Conservation (phyloP, 148 eudicot species). For the Silene uniflora region DNA sequence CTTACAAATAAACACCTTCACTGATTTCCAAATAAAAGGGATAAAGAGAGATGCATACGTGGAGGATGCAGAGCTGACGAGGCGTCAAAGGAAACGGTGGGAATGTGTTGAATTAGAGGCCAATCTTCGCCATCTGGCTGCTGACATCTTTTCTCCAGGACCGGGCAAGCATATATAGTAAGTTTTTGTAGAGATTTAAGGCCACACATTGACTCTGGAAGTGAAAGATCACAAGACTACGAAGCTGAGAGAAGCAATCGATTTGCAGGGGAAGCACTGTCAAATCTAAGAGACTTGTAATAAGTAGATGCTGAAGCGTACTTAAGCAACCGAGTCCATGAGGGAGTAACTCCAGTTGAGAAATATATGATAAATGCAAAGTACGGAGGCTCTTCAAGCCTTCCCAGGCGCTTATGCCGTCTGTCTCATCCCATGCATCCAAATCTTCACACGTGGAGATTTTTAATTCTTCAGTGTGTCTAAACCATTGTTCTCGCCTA, state of each 20-base stretch:
- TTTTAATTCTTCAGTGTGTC: constrained; percentile 9
- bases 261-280: constrained; percentile 10
- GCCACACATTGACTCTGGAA: too few species aligned
- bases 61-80: too few species aligned
- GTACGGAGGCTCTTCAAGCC: constrained; percentile 13
- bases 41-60: too few species aligned
- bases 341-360: constrained; percentile 3
- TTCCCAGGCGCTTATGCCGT: not conserved
- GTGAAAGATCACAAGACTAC: not conserved
- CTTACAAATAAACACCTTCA: too few species aligned
- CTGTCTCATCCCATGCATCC: constrained; percentile 1
- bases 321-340: constrained; percentile 7
- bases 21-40: too few species aligned
- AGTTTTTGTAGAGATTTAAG: too few species aligned
- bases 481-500: too few species aligned
- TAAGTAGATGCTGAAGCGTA: not conserved
- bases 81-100: too few species aligned
- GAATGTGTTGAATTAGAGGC: too few species aligned
- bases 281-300: constrained; percentile 2
- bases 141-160: too few species aligned
- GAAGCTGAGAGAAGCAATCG: constrained; percentile 8
- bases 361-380: constrained; percentile 3
- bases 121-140: too few species aligned
- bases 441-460: constrained; percentile 11
- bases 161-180: too few species aligned